A percentile compares a stretch with the other conserved stretches of the same genome.
phyloP scores from a whole-genome alignment of 140 eudicot species.

The Anethum foeniculum region DNA sequence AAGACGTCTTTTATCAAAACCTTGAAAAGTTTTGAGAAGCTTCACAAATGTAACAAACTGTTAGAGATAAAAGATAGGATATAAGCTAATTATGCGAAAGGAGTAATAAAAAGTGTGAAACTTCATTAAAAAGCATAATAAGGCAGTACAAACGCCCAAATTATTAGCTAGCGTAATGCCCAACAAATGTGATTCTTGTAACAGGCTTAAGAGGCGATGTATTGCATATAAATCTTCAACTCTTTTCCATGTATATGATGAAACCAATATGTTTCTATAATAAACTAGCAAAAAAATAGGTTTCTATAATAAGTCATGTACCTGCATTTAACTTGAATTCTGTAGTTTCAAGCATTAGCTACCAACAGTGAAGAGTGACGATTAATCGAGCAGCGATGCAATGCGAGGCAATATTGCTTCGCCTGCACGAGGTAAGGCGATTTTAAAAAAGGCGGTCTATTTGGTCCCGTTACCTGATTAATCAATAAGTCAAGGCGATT shows the following conservation, averaged over 20 bases:
- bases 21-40: background rate
- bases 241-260: background rate
- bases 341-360: background rate
- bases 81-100: background rate
- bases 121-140: background rate
- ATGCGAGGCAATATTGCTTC: too few species aligned
- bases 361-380: too few species aligned
- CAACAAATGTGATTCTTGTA: background rate
- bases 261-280: background rate
- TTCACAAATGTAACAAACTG: background rate
- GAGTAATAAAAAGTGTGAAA: background rate
- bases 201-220: background rate
- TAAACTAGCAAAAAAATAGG: background rate
- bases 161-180: background rate
- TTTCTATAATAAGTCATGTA: background rate
- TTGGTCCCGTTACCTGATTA: too few species aligned
- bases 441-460: too few species aligned
- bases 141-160: background rate
- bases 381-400: too few species aligned
- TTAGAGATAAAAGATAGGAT: background rate
- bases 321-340: background rate
- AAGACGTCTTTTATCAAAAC: background rate
- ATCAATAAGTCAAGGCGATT: too few species aligned
- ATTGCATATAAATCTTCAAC: background rate
- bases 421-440: too few species aligned